These are phyloP conservation scores for Paramyrothecium sp. DNA, from an alignment of 2,329 filamentous ascomycete species.

Conservation along the genomic window DNA sequence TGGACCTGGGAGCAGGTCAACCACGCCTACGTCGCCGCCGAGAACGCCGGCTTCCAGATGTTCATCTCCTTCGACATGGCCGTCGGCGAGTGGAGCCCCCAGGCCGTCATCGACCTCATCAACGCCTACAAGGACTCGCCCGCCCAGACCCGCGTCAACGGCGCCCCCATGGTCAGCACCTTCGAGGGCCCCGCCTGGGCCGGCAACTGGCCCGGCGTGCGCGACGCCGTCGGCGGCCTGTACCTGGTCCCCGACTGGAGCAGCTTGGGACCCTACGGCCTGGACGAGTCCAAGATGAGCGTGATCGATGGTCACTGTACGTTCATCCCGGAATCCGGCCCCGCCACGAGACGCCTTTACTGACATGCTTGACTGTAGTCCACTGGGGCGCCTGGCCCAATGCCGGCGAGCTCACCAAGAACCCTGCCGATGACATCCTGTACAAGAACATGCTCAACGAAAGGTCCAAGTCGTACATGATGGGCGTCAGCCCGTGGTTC, in stretches of 20 bases:
- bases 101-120: slow-evolving; percentile 22
- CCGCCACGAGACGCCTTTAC: background rate
- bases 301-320: slow-evolving; percentile 20
- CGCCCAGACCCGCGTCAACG: slow-evolving; percentile 24
- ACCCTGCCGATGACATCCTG: slow-evolving; percentile 28
- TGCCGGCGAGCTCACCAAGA: slow-evolving; percentile 26
- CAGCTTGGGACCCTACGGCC: slow-evolving; percentile 14
- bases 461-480: slow-evolving; percentile 41
- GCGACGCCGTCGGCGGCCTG: slow-evolving; percentile 26
- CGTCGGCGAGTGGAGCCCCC: slow-evolving; percentile 21
- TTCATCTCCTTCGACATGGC: slow-evolving; percentile 43
- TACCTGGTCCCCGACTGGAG: slow-evolving; percentile 48
- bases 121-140: slow-evolving; percentile 17
- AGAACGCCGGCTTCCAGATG: slow-evolving; percentile 24
- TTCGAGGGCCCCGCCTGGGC: slow-evolving; percentile 45
- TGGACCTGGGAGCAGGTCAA: slow-evolving; percentile 29
- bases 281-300: slow-evolving; percentile 15
- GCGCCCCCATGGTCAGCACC: slow-evolving; percentile 45
- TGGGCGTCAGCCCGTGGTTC: slow-evolving; percentile 59
- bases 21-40: slow-evolving; percentile 23
- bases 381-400: slow-evolving; percentile 39
- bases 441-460: slow-evolving; percentile 28
- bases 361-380: slow-evolving; percentile 19
- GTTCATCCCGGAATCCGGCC: background rate
- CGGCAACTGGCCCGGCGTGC: slow-evolving; percentile 42